phyloP scores from a whole-genome alignment of 1,284 basidiomycete species.

The Ustilago sp. region DNA sequence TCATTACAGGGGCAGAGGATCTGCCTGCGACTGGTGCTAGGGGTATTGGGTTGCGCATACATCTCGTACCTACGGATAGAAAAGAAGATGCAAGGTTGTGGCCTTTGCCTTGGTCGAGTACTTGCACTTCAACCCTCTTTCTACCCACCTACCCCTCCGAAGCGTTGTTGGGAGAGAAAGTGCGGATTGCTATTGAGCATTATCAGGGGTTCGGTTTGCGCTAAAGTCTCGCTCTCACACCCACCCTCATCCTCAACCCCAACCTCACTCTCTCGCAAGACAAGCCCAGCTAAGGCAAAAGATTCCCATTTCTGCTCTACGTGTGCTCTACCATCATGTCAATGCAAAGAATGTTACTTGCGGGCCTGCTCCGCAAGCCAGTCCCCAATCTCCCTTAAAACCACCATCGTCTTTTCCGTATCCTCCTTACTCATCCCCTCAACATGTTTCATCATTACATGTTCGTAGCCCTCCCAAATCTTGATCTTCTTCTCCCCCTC shows the following conservation, averaged over 20 bases:
- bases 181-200: slow-evolving; percentile 53
- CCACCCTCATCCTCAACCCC: too few species aligned
- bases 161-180: slow-evolving; percentile 32
- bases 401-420: slow-evolving; percentile 47
- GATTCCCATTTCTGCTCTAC: slow-evolving; percentile 6
- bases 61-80: slow-evolving; percentile 32
- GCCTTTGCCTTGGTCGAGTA: slow-evolving; percentile 59
- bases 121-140: slow-evolving; percentile 60
- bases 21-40: slow-evolving; percentile 49
- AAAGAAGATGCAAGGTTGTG: slow-evolving; percentile 14
- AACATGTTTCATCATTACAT: slow-evolving; percentile 71
- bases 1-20: slow-evolving; percentile 58
- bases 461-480: slow-evolving; percentile 73
- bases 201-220: slow-evolving; percentile 56
- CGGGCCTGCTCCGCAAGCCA: slow-evolving; percentile 46
- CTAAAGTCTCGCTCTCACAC: slow-evolving; percentile 2
- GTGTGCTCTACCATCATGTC: neutral
- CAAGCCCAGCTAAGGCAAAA: neutral
- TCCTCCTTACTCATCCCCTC: slow-evolving; percentile 57
- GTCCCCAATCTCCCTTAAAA: slow-evolving; percentile 56
- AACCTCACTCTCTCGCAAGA: neutral
- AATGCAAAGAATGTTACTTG: slow-evolving; percentile 15
- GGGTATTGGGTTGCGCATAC: slow-evolving; percentile 50
- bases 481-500: slow-evolving; percentile 71
- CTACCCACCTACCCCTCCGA: slow-evolving; percentile 41